These are phyloP conservation scores for Circinella umbellata DNA, from an alignment of 371 early-diverging fungal species.

Conservation along the genomic window DNA sequence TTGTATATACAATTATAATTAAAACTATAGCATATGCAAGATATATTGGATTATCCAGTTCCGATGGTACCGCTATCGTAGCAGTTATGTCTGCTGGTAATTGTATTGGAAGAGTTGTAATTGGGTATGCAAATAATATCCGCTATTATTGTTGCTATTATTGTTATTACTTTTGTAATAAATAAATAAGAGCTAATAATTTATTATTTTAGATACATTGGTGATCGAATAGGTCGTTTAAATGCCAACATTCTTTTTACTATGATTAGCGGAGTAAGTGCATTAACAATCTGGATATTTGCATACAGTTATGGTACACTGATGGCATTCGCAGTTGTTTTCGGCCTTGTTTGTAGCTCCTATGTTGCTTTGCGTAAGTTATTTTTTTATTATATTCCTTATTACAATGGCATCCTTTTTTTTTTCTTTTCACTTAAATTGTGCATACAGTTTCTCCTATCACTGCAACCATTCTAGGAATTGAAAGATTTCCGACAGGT, in stretches of 20 bases:
- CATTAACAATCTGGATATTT: conserved; percentile 20
- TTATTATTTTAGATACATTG: conserved; percentile 7
- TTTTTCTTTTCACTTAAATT: not conserved
- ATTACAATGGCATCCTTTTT: too few species aligned
- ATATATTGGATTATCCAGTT: conserved; percentile 18
- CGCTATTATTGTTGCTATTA: not conserved
- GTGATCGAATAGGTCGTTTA: conserved; percentile 17
- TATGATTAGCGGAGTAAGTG: not conserved
- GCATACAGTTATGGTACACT: conserved; percentile 20
- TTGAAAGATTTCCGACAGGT: conserved; percentile 39
- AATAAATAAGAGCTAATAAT: too few species aligned
- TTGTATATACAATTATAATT: too few species aligned
- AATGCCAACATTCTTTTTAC: conserved; percentile 20
- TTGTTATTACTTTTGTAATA: too few species aligned
- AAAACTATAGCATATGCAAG: conserved; percentile 23
- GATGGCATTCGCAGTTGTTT: conserved; percentile 25
- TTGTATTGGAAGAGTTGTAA: conserved; percentile 17
- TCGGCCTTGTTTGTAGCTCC: conserved; percentile 28
- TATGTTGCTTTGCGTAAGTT: conserved; percentile 25
- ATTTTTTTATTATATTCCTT: not conserved
- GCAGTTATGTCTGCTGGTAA: conserved; percentile 20
- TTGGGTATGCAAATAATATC: conserved; percentile 6
- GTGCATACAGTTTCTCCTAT: conserved; percentile 8
- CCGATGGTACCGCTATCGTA: conserved; percentile 22
- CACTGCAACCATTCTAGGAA: conserved; percentile 30